Percentiles rank a stretch among this genome's conserved stretches.
Evolutionary conservation across 768 basidiomycete genomes (phyloP).

Genomic region (Roridomyces roridus): DNA sequence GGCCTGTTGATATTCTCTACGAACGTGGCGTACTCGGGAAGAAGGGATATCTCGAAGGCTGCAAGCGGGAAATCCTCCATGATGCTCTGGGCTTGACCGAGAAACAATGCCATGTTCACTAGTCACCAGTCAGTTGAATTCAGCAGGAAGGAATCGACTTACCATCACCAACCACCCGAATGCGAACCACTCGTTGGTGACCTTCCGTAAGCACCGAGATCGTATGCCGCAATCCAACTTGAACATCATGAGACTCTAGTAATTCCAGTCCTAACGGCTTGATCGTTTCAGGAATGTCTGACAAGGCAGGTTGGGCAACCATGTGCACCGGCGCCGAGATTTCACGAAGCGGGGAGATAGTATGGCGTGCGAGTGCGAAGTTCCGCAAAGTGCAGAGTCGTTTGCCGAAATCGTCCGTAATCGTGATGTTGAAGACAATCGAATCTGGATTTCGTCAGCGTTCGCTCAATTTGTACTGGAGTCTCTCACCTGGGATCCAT

Average conservation of each 20-base stretch:
- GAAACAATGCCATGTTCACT: background rate
- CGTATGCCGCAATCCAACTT: too few relatives aligned
- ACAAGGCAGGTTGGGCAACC: background rate
- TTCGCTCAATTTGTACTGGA: slow-evolving; percentile 16
- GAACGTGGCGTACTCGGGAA: background rate
- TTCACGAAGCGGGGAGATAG: background rate
- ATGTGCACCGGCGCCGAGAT: background rate
- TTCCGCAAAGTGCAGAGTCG: slow-evolving; percentile 7
- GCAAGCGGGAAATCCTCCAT: background rate
- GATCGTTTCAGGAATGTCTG: too few relatives aligned
- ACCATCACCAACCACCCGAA: too few relatives aligned
- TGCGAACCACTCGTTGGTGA: too few relatives aligned
- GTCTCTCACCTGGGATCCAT: slow-evolving; percentile 36
- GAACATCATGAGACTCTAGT: too few relatives aligned
- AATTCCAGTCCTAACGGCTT: too few relatives aligned
- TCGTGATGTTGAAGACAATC: slow-evolving; percentile 32
- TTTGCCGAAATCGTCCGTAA: slow-evolving; percentile 32
- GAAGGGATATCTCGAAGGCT: background rate
- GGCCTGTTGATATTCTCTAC: background rate
- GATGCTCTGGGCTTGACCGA: background rate
- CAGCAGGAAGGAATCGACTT: too few relatives aligned
- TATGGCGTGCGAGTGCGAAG: background rate
- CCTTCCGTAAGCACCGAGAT: too few relatives aligned
- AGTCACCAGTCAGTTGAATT: background rate
- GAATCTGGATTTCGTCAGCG: background rate